A percentile compares a stretch with the other conserved stretches of the same genome.
Conservation (phyloP, 768 basidiomycete species). For the Rhodosporidiobolus odoratus region DNA sequence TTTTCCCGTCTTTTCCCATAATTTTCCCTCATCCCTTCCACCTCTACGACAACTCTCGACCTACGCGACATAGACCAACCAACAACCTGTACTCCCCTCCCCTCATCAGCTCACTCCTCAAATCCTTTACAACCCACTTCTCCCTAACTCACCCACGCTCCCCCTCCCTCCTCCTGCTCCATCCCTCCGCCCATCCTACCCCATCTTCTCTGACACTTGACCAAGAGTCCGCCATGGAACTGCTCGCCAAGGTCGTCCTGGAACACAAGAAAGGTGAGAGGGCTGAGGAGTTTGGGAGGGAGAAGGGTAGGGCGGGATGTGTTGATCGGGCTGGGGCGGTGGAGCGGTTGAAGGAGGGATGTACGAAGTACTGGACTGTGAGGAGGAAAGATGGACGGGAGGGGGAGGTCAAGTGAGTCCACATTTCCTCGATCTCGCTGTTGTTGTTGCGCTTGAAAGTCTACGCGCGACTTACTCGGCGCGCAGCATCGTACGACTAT, state of each 20-base stretch:
- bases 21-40: background rate
- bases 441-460: background rate
- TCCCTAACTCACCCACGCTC: slow-evolving; percentile 22
- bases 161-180: slow-evolving; percentile 20
- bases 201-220: background rate
- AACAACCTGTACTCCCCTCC: slow-evolving; percentile 19
- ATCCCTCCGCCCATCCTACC: background rate
- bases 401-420: slow-evolving; percentile 20
- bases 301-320: slow-evolving; percentile 1
- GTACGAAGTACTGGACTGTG: slow-evolving; percentile 8
- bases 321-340: slow-evolving; percentile 18
- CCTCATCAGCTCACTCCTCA: slow-evolving; percentile 17
- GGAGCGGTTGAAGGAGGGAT: slow-evolving; percentile 12
- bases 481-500: background rate
- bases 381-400: background rate
- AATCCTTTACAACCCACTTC: background rate
- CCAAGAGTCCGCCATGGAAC: slow-evolving; percentile 1
- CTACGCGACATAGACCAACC: too few species aligned
- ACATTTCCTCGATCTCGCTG: background rate
- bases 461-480: background rate
- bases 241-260: slow-evolving; percentile 5
- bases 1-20: background rate
- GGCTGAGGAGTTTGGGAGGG: background rate
- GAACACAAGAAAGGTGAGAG: slow-evolving; percentile 19
- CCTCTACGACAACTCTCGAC: too few species aligned